Evolutionary conservation across 768 basidiomycete genomes (phyloP), one percentile per base, ranked within the genome.

Genomic region (Leccinum pellstonianum): DNA sequence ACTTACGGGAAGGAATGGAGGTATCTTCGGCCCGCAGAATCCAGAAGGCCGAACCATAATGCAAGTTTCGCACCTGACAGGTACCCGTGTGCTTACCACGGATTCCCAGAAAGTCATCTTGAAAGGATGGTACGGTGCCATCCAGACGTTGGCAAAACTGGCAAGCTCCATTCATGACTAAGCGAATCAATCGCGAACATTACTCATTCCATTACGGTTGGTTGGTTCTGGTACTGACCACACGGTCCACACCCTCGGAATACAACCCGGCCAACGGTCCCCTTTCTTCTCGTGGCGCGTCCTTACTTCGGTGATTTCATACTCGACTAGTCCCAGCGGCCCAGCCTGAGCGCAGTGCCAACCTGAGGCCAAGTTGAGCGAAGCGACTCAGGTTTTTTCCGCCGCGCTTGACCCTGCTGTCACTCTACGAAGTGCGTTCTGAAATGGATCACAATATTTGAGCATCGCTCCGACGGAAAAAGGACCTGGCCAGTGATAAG

Each of bases 101-200:
- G 23, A 56, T 49, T n/a, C 66, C 62, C 23, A n/a, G 58, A 68
- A 70, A 58, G 68, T 68, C 56, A 61, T 7, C 29, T 12, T 66
- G 35, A 62, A 68, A 31, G 35, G 23, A 25, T 49, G 47, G 47
- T 25, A 10, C 15, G 53, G 23, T 53, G 50, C 31, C 31, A 33
- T 31, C 31, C 31, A 31, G 31, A 31, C 31, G 31, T 35, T 14
- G 50, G 52, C 51, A 56, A 50, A 6, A 47, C 10, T n/a, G 7
- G 50, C 8, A 29, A 52, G 51, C 43, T 54, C 19, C 38, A 29
- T 19, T 0, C 41, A 57, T 70, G 68, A 71, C 69, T 71, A 69
- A 70, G 69, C 64, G 37, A 21, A 53, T 23, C 55, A 21, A 31
- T 1, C 27, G 27, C 27, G 27, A 29, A 29, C 27, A 29, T 27